Conservation (phyloP, 2,329 filamentous ascomycete genomes). For the Dactylellina leptospora region DNA sequence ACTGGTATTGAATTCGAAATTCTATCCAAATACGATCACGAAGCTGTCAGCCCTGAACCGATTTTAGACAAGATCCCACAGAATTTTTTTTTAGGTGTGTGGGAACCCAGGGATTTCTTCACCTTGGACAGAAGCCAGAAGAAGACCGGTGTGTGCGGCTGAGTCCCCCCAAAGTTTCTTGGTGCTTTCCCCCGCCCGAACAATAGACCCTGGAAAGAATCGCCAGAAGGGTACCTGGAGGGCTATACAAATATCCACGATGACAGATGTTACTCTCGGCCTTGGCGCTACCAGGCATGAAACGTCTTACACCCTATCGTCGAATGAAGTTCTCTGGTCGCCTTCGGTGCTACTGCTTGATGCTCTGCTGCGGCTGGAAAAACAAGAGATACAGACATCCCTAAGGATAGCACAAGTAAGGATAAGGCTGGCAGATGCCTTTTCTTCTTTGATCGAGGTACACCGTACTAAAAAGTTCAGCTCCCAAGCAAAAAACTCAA, state of each 20-base stretch:
- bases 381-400: neutral
- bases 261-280: constrained; percentile 2
- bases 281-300: constrained; percentile 20
- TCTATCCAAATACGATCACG: constrained; percentile 27
- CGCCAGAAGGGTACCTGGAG: neutral
- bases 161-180: too few relatives aligned
- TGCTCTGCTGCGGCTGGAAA: constrained; percentile 32
- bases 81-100: neutral
- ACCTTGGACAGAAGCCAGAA: neutral
- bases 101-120: constrained; percentile 14
- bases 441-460: neutral
- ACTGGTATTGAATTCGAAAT: neutral
- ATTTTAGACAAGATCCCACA: constrained; percentile 19
- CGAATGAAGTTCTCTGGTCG: constrained; percentile 4
- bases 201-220: too few relatives aligned
- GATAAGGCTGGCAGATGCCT: constrained; percentile 24
- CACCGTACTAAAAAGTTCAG: constrained; percentile 19
- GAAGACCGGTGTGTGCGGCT: constrained; percentile 30
- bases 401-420: constrained; percentile 13
- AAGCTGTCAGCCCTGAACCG: constrained; percentile 14
- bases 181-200: too few relatives aligned
- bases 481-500: constrained; percentile 51
- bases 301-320: constrained; percentile 39
- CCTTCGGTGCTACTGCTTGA: constrained; percentile 4
- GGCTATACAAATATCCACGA: neutral